These are phyloP conservation scores for Xylaria palmicola DNA, from an alignment of 495 filamentous ascomycete genomes.

Conservation along the genomic window DNA sequence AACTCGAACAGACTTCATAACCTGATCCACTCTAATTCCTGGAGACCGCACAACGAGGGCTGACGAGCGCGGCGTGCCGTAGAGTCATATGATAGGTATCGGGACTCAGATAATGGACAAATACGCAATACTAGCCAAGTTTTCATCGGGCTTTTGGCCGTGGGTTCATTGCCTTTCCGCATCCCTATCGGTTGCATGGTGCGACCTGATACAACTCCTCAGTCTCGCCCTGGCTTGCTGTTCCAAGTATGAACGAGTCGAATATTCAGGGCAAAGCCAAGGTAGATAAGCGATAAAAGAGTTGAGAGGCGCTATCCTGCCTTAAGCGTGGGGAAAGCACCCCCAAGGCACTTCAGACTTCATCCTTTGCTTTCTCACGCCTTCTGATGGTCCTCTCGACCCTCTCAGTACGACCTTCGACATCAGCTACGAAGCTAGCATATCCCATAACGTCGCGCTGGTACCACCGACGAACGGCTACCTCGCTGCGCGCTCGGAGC, in stretches of 20 bases:
- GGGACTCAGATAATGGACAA: background rate
- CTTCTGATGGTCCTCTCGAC: conserved; percentile 66
- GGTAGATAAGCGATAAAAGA: background rate
- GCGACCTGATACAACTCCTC: background rate
- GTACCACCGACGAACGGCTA: conserved; percentile 77
- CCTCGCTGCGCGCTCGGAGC: conserved; percentile 70
- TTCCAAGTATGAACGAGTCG: background rate
- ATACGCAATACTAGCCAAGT: too few species aligned
- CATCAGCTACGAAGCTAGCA: conserved; percentile 71
- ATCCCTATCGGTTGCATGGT: background rate
- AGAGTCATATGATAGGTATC: background rate
- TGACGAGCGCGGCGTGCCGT: background rate
- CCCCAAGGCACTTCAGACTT: conserved; percentile 20
- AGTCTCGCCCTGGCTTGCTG: too few species aligned
- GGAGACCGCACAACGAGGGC: background rate
- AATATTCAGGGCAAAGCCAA: background rate
- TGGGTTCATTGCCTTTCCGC: background rate
- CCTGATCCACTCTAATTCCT: background rate
- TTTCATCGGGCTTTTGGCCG: background rate
- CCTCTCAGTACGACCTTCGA: conserved; percentile 65
- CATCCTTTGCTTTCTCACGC: conserved; percentile 44
- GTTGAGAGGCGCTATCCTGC: background rate
- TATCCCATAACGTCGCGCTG: conserved; percentile 66
- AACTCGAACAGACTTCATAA: background rate
- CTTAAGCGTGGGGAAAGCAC: background rate